These are phyloP conservation scores for Eucalyptus leucophloia DNA, from an alignment of 345 rosid genomes.

Conservation along the genomic window DNA sequence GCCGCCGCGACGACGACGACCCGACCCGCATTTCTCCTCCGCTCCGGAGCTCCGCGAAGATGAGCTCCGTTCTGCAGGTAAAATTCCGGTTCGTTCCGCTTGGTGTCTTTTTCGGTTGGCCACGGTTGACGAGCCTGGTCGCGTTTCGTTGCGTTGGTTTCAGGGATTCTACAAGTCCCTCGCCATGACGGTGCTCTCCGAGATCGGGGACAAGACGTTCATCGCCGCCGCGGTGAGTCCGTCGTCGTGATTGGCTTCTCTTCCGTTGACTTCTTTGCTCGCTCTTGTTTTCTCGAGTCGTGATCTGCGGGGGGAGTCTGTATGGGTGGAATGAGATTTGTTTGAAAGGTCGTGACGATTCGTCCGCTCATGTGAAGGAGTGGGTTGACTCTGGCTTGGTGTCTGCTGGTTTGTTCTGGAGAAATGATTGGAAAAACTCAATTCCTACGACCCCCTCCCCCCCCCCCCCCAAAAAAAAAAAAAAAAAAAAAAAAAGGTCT, in stretches of 20 bases:
- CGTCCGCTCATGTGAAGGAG: neutral
- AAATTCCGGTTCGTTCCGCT: neutral
- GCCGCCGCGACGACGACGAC: neutral
- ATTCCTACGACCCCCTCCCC: neutral
- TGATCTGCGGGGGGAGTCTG: neutral
- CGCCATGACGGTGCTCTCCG: constrained; percentile 90
- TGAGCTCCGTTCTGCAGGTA: neutral
- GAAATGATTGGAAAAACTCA: neutral
- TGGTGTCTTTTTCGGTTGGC: neutral
- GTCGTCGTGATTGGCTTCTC: neutral
- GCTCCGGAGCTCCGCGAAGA: neutral
- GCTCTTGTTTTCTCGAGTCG: neutral
- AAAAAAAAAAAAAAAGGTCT: neutral
- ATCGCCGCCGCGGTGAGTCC: constrained; percentile 87
- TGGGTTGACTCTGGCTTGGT: neutral
- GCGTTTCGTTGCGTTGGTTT: neutral
- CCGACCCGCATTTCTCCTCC: neutral
- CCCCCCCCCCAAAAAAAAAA: too few relatives aligned
- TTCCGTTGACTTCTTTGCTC: neutral
- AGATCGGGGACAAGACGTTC: constrained; percentile 98
- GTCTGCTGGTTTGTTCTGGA: neutral
- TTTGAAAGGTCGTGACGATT: neutral
- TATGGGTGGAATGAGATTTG: neutral
- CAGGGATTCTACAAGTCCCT: constrained; percentile 95
- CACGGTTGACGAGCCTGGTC: neutral